Evolutionary conservation across 2,329 filamentous ascomycete genomes (phyloP).

Genomic region (Ramichloridium luteum): DNA sequence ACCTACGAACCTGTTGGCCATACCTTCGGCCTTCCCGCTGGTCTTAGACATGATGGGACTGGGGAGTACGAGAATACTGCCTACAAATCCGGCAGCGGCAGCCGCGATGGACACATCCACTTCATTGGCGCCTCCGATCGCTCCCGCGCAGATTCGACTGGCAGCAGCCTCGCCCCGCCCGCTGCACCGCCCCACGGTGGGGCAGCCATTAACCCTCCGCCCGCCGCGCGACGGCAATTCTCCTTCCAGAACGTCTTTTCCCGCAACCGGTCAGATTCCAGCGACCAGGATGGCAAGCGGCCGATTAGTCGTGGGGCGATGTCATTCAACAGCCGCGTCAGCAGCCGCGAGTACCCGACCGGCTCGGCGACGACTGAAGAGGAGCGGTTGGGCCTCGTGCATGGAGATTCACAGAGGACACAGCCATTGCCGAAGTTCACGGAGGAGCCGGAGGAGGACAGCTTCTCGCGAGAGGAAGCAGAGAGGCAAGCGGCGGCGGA

Average conservation of each 20-base stretch:
- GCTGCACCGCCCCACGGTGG: slow-evolving; percentile 42
- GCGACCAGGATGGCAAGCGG: slow-evolving; percentile 16
- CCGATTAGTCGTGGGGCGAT: slow-evolving; percentile 24
- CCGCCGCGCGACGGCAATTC: slow-evolving; percentile 64
- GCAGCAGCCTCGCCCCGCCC: slow-evolving; percentile 40
- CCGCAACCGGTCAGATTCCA: slow-evolving; percentile 34
- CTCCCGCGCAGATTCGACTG: slow-evolving; percentile 32
- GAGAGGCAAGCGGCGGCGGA: too few species aligned
- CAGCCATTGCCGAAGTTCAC: slow-evolving; percentile 8
- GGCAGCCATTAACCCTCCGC: slow-evolving; percentile 1
- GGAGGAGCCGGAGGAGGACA: slow-evolving; percentile 9
- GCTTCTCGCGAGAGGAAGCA: too few species aligned
- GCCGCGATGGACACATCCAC: slow-evolving; percentile 7
- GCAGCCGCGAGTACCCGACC: slow-evolving; percentile 13
- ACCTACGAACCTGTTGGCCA: slow-evolving; percentile 28
- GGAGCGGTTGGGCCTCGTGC: slow-evolving; percentile 26
- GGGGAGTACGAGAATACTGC: slow-evolving; percentile 40
- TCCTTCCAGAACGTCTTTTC: slow-evolving; percentile 81
- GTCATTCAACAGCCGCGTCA: slow-evolving; percentile 21
- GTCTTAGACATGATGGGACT: slow-evolving; percentile 31
- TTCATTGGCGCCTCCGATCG: slow-evolving; percentile 17
- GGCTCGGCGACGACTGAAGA: slow-evolving; percentile 23
- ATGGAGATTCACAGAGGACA: slow-evolving; percentile 19
- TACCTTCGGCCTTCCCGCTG: slow-evolving; percentile 32
- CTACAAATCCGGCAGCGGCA: slow-evolving; percentile 27